Conservation (phyloP, 2,329 filamentous ascomycete genomes). For the Aureobasidium sp. region DNA sequence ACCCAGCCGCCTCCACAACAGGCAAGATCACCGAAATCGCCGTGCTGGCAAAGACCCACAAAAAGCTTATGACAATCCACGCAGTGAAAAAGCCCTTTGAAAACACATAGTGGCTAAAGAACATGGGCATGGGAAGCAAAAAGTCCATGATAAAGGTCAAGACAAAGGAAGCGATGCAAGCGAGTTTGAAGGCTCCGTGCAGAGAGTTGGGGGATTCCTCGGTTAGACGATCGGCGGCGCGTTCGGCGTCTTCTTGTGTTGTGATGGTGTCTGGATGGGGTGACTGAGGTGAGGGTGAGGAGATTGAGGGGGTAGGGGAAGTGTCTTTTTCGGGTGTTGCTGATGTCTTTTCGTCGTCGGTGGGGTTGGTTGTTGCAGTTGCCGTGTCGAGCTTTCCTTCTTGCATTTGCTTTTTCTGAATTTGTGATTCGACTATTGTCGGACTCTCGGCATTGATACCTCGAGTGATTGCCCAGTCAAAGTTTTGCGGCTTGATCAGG, state of each 20-base stretch:
- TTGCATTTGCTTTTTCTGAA: slow-evolving; percentile 32
- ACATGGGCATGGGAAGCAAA: slow-evolving; percentile 36
- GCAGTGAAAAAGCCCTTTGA: slow-evolving; percentile 35
- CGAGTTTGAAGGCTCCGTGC: slow-evolving; percentile 32
- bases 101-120: slow-evolving; percentile 35
- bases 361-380: background rate
- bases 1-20: slow-evolving; percentile 35
- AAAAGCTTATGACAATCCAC: slow-evolving; percentile 34
- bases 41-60: slow-evolving; percentile 35
- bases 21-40: slow-evolving; percentile 33
- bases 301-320: background rate
- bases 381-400: slow-evolving; percentile 15
- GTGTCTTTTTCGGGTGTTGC: background rate
- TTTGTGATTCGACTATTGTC: slow-evolving; percentile 17
- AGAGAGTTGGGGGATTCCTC: slow-evolving; percentile 30
- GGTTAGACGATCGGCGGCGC: slow-evolving; percentile 20
- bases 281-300: background rate
- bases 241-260: background rate
- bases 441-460: slow-evolving; percentile 29
- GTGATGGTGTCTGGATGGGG: background rate
- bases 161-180: slow-evolving; percentile 31
- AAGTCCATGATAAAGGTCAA: slow-evolving; percentile 36
- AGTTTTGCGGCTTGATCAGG: slow-evolving; percentile 32
- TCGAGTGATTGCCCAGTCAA: slow-evolving; percentile 35
- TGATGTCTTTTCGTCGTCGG: slow-evolving; percentile 18